phyloP scores from a whole-genome alignment of 1,139 yeast species.

The Nadsonia starkeyi-henricii region DNA sequence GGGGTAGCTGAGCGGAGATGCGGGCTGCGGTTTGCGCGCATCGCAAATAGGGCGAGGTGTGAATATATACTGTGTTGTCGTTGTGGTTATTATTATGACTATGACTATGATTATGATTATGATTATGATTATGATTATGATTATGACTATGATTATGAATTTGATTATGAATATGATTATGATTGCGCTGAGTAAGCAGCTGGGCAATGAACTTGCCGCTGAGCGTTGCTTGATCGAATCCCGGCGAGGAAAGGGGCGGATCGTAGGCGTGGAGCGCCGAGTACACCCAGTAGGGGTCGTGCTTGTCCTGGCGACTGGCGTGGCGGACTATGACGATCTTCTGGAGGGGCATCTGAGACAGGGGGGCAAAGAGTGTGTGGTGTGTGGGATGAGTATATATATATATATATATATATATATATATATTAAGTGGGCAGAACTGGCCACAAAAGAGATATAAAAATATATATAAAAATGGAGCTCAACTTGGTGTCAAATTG shows the following conservation, averaged over 20 bases:
- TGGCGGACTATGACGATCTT: background rate
- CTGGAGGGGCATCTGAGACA: background rate
- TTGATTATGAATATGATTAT: background rate
- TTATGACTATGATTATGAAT: too few species aligned
- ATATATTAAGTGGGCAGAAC: too few species aligned
- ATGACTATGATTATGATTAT: too few species aligned
- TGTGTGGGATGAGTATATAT: too few species aligned
- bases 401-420: too few species aligned
- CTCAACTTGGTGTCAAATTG: too few species aligned
- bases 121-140: background rate
- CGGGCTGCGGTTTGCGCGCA: background rate
- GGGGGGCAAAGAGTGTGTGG: too few species aligned
- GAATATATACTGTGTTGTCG: background rate
- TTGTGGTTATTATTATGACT: background rate
- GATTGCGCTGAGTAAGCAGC: background rate
- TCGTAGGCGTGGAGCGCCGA: background rate
- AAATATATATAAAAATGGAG: too few species aligned
- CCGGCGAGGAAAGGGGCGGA: background rate
- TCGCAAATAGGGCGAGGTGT: background rate
- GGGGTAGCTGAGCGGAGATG: background rate
- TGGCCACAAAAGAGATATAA: too few species aligned
- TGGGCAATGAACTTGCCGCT: background rate
- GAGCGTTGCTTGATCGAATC: background rate
- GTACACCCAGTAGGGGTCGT: background rate
- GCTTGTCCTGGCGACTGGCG: background rate